A percentile compares a stretch with the other conserved stretches of the same genome.
phyloP scores from a whole-genome alignment of 2,329 filamentous ascomycete species.

The Colletotrichum abscissum region DNA sequence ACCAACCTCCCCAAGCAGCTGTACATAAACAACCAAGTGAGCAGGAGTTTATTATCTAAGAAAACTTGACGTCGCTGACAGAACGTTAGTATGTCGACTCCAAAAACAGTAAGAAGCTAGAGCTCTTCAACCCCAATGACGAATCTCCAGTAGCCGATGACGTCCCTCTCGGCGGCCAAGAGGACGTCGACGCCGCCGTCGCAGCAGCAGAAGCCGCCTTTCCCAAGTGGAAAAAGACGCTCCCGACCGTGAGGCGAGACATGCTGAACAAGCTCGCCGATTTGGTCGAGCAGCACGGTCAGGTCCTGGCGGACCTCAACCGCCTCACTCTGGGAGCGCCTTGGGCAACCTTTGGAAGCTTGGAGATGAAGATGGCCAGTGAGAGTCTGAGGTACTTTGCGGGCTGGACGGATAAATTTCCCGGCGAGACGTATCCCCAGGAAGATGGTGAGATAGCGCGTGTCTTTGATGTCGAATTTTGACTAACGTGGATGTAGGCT shows the following conservation, averaged over 20 bases:
- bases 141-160: slow-evolving; percentile 60
- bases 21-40: slow-evolving; percentile 52
- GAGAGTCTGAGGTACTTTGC: slow-evolving; percentile 52
- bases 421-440: slow-evolving; percentile 41
- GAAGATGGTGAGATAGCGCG: slow-evolving; percentile 50
- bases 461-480: not conserved
- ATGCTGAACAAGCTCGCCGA: slow-evolving; percentile 57
- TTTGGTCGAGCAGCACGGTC: slow-evolving; percentile 50
- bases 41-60: not conserved
- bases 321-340: slow-evolving; percentile 59
- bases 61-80: not conserved
- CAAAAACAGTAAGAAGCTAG: slow-evolving; percentile 56
- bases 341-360: slow-evolving; percentile 54
- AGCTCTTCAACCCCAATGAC: slow-evolving; percentile 61
- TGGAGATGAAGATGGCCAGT: slow-evolving; percentile 49
- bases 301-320: slow-evolving; percentile 51
- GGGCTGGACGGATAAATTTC: slow-evolving; percentile 40
- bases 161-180: slow-evolving; percentile 55
- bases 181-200: slow-evolving; percentile 60
- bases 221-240: slow-evolving; percentile 52
- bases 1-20: slow-evolving; percentile 49
- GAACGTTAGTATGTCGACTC: slow-evolving; percentile 51
- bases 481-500: slow-evolving; percentile 34
- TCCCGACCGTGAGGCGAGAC: slow-evolving; percentile 48
- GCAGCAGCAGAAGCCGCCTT: slow-evolving; percentile 60